These are phyloP conservation scores for Candida buenavistaensis DNA, from an alignment of 1,139 yeast genomes.

Conservation along the genomic window DNA sequence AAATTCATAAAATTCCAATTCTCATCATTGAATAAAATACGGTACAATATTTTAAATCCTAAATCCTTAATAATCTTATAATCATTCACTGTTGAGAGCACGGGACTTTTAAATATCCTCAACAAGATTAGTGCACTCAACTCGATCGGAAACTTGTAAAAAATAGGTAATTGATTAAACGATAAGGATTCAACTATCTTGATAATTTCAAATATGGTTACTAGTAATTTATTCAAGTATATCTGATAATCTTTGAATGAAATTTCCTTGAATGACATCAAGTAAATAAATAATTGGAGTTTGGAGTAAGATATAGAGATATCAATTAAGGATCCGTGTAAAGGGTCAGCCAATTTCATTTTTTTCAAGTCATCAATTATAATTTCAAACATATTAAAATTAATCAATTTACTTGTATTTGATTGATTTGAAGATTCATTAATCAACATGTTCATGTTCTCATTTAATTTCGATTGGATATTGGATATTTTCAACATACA, in stretches of 20 bases:
- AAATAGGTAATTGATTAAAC: conserved; percentile 40
- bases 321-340: conserved; percentile 24
- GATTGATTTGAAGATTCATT: conserved; percentile 22
- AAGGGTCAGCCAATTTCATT: conserved; percentile 6
- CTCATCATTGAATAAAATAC: conserved; percentile 19
- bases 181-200: conserved; percentile 12
- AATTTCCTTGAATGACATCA: conserved; percentile 33
- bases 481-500: conserved; percentile 41
- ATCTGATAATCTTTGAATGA: conserved; percentile 29
- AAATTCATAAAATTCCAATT: conserved; percentile 29
- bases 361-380: conserved; percentile 35
- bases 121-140: conserved; percentile 32
- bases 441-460: conserved; percentile 36
- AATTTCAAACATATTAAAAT: conserved; percentile 45
- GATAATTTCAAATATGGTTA: conserved; percentile 29
- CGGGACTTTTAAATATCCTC: conserved; percentile 39
- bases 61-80: conserved; percentile 28
- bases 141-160: conserved; percentile 42
- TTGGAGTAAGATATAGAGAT: conserved; percentile 41
- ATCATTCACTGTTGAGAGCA: conserved; percentile 30
- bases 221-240: conserved; percentile 30
- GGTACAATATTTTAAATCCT: conserved; percentile 29
- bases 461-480: conserved; percentile 44
- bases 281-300: conserved; percentile 40
- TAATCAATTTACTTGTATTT: conserved; percentile 32